Evolutionary conservation across 2,329 filamentous ascomycete species (phyloP), one percentile per base, ranked within the genome.

Genomic region (Epichloe uncinata): DNA sequence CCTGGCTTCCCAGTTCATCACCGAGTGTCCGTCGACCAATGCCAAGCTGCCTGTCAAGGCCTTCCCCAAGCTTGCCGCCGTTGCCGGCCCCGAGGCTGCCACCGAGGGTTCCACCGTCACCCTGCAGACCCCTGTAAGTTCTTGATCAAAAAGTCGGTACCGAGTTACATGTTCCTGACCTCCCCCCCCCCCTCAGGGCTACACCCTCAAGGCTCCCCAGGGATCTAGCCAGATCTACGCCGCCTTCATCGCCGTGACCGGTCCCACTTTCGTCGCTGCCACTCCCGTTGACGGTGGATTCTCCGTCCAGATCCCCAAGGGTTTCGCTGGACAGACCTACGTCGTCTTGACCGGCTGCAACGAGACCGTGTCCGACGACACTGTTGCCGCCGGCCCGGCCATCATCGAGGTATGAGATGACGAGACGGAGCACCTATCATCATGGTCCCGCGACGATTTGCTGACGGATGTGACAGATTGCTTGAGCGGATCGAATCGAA

Each of bases 1-100:
- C 3, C 72, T 85, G n/a, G 81, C 81, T 0, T 71, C 78, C 0
- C 68, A 70, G 49, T 84, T 84, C 65, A 81, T 85, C 61, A 69
- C 63, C 4, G 63, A 66, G 2, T 84, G 80, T 63, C 78, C 81
- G 1, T 54, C 66, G 5, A 67, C 64, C 56, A 82, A 82, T 60
- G 65, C 71, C 0, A 55, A 66, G 2, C 69, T 84, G 2, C 78
- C 80, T 2, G 73, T 85, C 60, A 79, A 73, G 65, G 74, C 78
- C 82, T 83, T 66, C 77, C 77, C 79, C 5, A 53, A 60, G 12
- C 66, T 83, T 3, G 55, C 60, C 16, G 54, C 64, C 15, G 57
- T 56, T 7, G 56, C 63, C 3, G 50, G 58, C 34, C 55, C 51
- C 3, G 49, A 52, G 16, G 8, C 45, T 11, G 46, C 60, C 48